phyloP scores from a whole-genome alignment of 2,329 filamentous ascomycete genomes.

The Dactylonectria macrodidyma region DNA sequence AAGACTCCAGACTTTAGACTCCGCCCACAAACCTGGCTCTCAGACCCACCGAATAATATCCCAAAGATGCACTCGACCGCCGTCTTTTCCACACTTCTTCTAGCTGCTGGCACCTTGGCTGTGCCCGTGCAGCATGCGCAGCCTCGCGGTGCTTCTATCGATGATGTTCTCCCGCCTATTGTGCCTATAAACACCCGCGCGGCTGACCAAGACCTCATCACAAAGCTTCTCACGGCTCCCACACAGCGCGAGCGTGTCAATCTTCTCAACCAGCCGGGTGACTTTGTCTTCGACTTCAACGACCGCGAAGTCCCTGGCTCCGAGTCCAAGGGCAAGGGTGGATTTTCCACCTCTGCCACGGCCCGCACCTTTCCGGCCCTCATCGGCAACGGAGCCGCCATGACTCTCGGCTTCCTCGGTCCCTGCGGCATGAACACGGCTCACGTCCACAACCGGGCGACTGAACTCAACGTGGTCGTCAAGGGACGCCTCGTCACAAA shows the following conservation, averaged over 20 bases:
- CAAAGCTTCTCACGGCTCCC: slow-evolving; percentile 48
- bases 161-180: slow-evolving; percentile 44
- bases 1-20: too few species aligned
- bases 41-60: too few species aligned
- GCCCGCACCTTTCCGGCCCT: slow-evolving; percentile 66
- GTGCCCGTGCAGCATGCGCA: too few species aligned
- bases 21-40: too few species aligned
- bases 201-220: slow-evolving; percentile 47
- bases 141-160: slow-evolving; percentile 15
- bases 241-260: slow-evolving; percentile 52
- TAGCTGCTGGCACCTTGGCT: too few species aligned
- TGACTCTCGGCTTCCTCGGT: slow-evolving; percentile 65
- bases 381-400: slow-evolving; percentile 61
- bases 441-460: slow-evolving; percentile 63
- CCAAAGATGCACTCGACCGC: too few species aligned
- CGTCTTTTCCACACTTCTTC: too few species aligned
- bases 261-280: slow-evolving; percentile 52
- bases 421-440: slow-evolving; percentile 67
- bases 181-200: slow-evolving; percentile 49
- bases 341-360: slow-evolving; percentile 57
- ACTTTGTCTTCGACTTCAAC: slow-evolving; percentile 62
- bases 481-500: slow-evolving; percentile 61
- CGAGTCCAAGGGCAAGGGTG: slow-evolving; percentile 52
- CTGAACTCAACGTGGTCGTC: slow-evolving; percentile 64
- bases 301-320: slow-evolving; percentile 36